phyloP scores from a whole-genome alignment of 495 filamentous ascomycete genomes.

The Penicillium fimorum region DNA sequence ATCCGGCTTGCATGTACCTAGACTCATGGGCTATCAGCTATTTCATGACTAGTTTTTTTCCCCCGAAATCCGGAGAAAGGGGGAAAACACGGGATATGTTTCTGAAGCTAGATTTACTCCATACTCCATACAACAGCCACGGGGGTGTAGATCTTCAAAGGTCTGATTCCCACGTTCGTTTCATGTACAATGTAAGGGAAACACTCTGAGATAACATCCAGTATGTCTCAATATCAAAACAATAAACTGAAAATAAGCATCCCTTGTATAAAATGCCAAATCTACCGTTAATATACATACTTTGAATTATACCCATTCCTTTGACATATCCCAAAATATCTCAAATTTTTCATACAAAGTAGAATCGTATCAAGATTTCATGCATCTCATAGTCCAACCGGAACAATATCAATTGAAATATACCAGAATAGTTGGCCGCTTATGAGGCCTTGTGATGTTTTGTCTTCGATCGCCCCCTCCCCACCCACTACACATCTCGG shows the following conservation, averaged over 20 bases:
- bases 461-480: too few relatives aligned
- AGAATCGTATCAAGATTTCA: too few relatives aligned
- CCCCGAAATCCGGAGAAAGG: constrained; percentile 10
- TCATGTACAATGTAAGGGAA: constrained; percentile 1
- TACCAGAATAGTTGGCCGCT: too few relatives aligned
- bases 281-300: background rate
- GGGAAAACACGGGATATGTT: constrained; percentile 12
- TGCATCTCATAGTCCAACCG: too few relatives aligned
- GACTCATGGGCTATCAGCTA: background rate
- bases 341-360: too few relatives aligned
- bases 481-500: too few relatives aligned
- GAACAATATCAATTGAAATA: too few relatives aligned
- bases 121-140: constrained; percentile 1
- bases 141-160: constrained; percentile 12
- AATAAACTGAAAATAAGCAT: background rate
- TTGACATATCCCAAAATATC: too few relatives aligned
- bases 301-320: too few relatives aligned
- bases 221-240: background rate
- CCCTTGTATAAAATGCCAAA: background rate
- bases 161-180: constrained; percentile 8
- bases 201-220: background rate
- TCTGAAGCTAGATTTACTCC: background rate
- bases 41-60: background rate
- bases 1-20: constrained; percentile 4
- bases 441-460: too few relatives aligned